Evolutionary conservation across 371 early-diverging fungal genomes (phyloP).

Genomic region (Capillidium rhysosporum): DNA sequence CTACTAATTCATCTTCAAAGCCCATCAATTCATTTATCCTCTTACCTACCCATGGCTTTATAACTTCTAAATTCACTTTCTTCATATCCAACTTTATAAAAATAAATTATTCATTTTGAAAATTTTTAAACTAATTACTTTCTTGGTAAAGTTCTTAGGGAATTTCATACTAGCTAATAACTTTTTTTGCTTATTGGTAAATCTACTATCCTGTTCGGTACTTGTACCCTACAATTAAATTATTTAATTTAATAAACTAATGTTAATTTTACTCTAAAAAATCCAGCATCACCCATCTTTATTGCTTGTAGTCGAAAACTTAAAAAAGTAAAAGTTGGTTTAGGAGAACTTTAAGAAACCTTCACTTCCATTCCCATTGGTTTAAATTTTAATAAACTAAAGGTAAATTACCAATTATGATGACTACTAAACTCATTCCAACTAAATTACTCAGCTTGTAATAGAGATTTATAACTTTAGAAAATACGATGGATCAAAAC

Average conservation of each 20-base stretch:
- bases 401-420: too few species aligned
- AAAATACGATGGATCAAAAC: too few species aligned
- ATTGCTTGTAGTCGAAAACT: too few species aligned
- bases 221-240: slow-evolving; percentile 40
- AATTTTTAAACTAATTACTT: slow-evolving; percentile 30
- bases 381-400: too few species aligned
- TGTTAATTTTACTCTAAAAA: slow-evolving; percentile 35
- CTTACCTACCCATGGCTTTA: slow-evolving; percentile 66
- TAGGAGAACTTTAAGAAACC: too few species aligned
- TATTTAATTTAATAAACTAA: neutral
- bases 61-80: slow-evolving; percentile 62
- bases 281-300: slow-evolving; percentile 56
- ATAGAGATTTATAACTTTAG: too few species aligned
- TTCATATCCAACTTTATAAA: slow-evolving; percentile 58
- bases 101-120: neutral
- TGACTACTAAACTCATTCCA: too few species aligned
- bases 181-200: slow-evolving; percentile 76
- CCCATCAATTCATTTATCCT: slow-evolving; percentile 61
- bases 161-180: slow-evolving; percentile 60
- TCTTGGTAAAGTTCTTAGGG: slow-evolving; percentile 56
- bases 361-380: too few species aligned
- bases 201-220: slow-evolving; percentile 70
- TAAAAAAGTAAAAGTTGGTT: too few species aligned
- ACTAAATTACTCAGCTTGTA: too few species aligned
- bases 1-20: slow-evolving; percentile 84